phyloP scores from a whole-genome alignment of 768 basidiomycete genomes.

The Phylloporus sp. region DNA sequence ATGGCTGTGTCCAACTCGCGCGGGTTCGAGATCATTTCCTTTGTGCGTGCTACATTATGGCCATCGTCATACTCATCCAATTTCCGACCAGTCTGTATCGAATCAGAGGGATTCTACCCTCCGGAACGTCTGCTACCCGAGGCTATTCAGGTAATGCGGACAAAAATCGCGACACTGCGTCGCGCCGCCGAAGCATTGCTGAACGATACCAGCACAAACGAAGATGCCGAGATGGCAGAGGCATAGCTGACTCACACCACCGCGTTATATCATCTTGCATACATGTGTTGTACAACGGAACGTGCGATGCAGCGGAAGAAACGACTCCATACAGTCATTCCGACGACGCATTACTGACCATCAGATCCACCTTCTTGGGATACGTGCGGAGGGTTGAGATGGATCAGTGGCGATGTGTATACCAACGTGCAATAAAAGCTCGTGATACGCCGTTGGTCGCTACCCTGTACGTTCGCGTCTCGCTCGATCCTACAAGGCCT shows the following conservation, averaged over 20 bases:
- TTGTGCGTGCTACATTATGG: slow-evolving; percentile 63
- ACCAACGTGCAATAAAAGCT: slow-evolving; percentile 34
- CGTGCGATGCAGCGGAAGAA: background rate
- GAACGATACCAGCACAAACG: slow-evolving; percentile 36
- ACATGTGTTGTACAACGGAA: slow-evolving; percentile 2
- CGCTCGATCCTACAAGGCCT: slow-evolving; percentile 22
- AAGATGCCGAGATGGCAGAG: slow-evolving; percentile 54
- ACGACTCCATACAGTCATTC: background rate
- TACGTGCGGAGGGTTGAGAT: slow-evolving; percentile 20
- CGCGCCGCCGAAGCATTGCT: slow-evolving; percentile 56
- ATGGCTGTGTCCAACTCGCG: slow-evolving; percentile 73
- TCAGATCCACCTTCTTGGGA: slow-evolving; percentile 1
- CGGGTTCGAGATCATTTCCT: slow-evolving; percentile 90
- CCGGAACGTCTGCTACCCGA: slow-evolving; percentile 82
- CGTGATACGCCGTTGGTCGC: slow-evolving; percentile 26
- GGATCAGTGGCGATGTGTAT: slow-evolving; percentile 31
- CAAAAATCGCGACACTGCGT: slow-evolving; percentile 62
- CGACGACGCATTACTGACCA: slow-evolving; percentile 4
- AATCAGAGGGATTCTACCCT: slow-evolving; percentile 84
- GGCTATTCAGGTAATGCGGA: slow-evolving; percentile 74
- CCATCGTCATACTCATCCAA: background rate
- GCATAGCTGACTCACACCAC: slow-evolving; percentile 15
- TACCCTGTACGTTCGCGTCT: slow-evolving; percentile 12
- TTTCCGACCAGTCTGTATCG: slow-evolving; percentile 64
- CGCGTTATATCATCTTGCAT: slow-evolving; percentile 1